Evolutionary conservation across 2,329 filamentous ascomycete species (phyloP).

Genomic region (Raffaelea deltoideospora): DNA sequence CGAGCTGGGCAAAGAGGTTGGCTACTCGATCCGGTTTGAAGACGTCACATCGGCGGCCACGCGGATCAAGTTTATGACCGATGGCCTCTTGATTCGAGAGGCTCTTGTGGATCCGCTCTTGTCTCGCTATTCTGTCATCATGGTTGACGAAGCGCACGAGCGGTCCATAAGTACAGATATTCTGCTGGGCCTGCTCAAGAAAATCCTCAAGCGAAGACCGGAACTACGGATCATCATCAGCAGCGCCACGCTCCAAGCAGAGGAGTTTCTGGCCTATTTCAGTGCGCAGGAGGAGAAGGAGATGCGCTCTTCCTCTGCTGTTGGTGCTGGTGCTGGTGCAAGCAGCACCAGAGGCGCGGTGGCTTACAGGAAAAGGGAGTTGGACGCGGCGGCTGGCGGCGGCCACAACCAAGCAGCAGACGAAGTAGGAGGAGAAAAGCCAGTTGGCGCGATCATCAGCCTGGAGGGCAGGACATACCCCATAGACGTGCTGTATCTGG

Average conservation of each 20-base stretch:
- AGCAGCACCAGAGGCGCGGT: no score
- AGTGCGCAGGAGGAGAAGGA: slow-evolving; percentile 18
- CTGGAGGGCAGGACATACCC: slow-evolving; percentile 80
- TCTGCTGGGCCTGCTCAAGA: slow-evolving; percentile 77
- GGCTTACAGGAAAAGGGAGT: no score
- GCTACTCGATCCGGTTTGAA: slow-evolving; percentile 86
- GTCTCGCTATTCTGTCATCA: slow-evolving; percentile 84
- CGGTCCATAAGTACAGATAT: slow-evolving; percentile 86
- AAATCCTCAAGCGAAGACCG: slow-evolving; percentile 64
- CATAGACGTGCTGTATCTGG: slow-evolving; percentile 72
- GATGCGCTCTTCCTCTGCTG: no score
- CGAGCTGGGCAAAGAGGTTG: slow-evolving; percentile 76
- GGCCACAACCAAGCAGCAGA: no score
- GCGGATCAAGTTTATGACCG: slow-evolving; percentile 87
- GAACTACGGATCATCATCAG: slow-evolving; percentile 82
- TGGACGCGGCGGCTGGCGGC: no score
- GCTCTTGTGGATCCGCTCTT: slow-evolving; percentile 84
- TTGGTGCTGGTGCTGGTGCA: no score
- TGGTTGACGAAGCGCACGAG: slow-evolving; percentile 97
- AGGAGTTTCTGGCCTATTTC: slow-evolving; percentile 75
- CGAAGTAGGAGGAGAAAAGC: no score
- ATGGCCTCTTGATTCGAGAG: slow-evolving; percentile 80
- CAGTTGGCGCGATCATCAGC: slow-evolving; percentile 61
- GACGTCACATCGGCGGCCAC: slow-evolving; percentile 78
- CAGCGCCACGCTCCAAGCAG: slow-evolving; percentile 84